Evolutionary conservation across 768 basidiomycete genomes (phyloP).

Genomic region (Leccinellum rugosiceps): DNA sequence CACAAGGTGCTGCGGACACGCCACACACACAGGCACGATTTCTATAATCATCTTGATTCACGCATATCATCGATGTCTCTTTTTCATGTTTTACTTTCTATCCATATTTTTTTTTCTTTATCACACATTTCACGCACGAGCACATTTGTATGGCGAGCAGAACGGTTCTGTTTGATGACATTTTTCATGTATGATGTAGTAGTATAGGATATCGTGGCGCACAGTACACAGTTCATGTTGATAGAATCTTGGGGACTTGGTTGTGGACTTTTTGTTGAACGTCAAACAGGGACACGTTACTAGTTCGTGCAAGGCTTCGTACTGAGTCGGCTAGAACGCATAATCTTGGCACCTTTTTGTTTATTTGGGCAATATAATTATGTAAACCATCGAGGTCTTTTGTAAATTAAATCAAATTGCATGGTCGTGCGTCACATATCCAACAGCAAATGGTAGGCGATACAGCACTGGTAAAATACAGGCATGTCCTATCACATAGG

Average conservation of each 20-base stretch:
- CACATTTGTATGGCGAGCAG: conserved; percentile 8
- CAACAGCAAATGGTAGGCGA: too few relatives aligned
- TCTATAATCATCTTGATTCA: conserved; percentile 7
- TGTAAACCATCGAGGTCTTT: too few relatives aligned
- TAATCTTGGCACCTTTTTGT: too few relatives aligned
- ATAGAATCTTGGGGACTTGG: conserved; percentile 2
- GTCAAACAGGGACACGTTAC: too few relatives aligned
- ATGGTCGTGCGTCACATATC: too few relatives aligned
- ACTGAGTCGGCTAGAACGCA: too few relatives aligned
- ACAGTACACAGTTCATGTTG: background rate
- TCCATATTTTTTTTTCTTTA: background rate
- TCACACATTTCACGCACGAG: background rate
- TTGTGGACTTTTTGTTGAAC: too few relatives aligned
- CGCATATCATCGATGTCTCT: background rate
- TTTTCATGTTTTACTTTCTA: background rate
- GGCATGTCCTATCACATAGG: background rate
- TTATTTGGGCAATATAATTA: too few relatives aligned
- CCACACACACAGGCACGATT: conserved; percentile 7
- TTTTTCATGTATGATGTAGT: conserved; percentile 5
- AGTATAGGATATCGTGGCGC: background rate
- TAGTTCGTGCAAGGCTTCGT: background rate
- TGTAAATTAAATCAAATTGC: too few relatives aligned
- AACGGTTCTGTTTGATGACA: background rate
- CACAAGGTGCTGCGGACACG: conserved; percentile 11
- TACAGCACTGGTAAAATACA: conserved; percentile 3